These are phyloP conservation scores for Purshia tridentata DNA, from an alignment of 306 rosid species.

Conservation along the genomic window DNA sequence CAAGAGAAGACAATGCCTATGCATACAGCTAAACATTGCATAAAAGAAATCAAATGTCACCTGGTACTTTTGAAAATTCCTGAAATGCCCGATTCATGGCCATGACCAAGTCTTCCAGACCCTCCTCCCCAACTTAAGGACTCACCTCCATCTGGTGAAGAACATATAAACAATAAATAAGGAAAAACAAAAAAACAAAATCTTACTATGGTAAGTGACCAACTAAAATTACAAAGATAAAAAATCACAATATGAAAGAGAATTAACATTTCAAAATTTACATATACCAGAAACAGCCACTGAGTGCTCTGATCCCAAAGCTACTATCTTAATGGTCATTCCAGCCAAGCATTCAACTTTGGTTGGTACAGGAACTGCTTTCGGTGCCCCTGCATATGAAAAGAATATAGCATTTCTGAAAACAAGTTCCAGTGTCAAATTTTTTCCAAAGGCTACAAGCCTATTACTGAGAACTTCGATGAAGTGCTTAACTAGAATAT, in stretches of 20 bases:
- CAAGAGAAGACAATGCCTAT: neutral
- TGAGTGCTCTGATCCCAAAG: slow-evolving; percentile 88
- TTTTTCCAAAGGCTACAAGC: slow-evolving; percentile 12
- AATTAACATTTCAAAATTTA: neutral
- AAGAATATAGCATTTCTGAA: slow-evolving; percentile 25
- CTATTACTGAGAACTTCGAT: slow-evolving; percentile 14
- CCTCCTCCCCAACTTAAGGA: slow-evolving; percentile 95
- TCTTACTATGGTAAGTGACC: neutral
- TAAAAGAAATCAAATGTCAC: slow-evolving; percentile 31
- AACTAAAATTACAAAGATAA: neutral
- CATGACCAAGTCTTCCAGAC: slow-evolving; percentile 95
- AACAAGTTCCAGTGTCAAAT: slow-evolving; percentile 5
- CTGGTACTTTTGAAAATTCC: slow-evolving; percentile 71
- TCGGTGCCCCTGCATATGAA: slow-evolving; percentile 58
- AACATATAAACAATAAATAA: slow-evolving; percentile 16
- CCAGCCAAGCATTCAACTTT: slow-evolving; percentile 85
- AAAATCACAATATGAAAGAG: neutral
- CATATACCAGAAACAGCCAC: slow-evolving; percentile 77
- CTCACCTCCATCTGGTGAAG: slow-evolving; percentile 70
- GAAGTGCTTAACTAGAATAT: neutral
- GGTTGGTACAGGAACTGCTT: slow-evolving; percentile 58
- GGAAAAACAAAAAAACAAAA: slow-evolving; percentile 9
- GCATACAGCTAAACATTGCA: neutral
- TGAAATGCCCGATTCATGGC: slow-evolving; percentile 57
- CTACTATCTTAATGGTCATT: slow-evolving; percentile 65